A percentile compares a stretch with the other conserved stretches of the same genome.
These are phyloP conservation scores for Trematosphaeria pertusa DNA, from an alignment of 2,329 filamentous ascomycete species.

Conservation along the genomic window DNA sequence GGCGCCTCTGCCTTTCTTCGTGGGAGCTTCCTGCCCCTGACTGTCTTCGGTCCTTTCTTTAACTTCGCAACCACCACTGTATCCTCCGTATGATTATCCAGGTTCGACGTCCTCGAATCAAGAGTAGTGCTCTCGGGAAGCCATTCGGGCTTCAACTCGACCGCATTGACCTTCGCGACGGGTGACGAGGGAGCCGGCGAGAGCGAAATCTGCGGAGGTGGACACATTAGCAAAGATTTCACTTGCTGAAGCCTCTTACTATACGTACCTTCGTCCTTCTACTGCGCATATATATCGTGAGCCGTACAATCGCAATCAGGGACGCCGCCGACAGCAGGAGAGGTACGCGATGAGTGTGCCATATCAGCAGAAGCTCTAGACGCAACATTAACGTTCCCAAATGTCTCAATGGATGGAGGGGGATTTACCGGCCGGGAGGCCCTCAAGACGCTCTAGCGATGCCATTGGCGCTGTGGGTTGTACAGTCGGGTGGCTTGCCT, in stretches of 20 bases:
- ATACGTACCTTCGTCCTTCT: constrained; percentile 36
- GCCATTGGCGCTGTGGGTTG: constrained; percentile 1
- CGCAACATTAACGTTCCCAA: too few species aligned
- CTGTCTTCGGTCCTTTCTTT: constrained; percentile 46
- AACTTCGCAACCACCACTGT: constrained; percentile 28
- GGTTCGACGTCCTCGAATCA: constrained; percentile 23
- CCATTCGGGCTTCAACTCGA: constrained; percentile 45
- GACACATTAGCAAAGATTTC: too few species aligned
- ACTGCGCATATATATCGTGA: constrained; percentile 34
- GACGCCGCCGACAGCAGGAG: constrained; percentile 42
- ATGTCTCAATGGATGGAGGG: neutral
- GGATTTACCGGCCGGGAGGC: constrained; percentile 3
- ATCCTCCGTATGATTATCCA: constrained; percentile 41
- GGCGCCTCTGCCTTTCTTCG: constrained; percentile 27
- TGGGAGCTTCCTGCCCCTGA: constrained; percentile 43
- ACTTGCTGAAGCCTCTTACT: too few species aligned
- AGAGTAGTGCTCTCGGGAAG: constrained; percentile 42
- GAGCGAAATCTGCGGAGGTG: too few species aligned
- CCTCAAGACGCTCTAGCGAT: neutral
- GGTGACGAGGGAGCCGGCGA: constrained; percentile 43
- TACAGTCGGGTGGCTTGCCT: neutral
- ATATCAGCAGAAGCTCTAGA: constrained; percentile 45
- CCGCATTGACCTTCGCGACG: constrained; percentile 36
- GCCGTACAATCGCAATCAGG: constrained; percentile 37
- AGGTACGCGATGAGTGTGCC: constrained; percentile 45